A percentile compares a stretch with the other conserved stretches of the same genome.
Conservation (phyloP, 2,329 filamentous ascomycete species). For the Emmonsia crescens region DNA sequence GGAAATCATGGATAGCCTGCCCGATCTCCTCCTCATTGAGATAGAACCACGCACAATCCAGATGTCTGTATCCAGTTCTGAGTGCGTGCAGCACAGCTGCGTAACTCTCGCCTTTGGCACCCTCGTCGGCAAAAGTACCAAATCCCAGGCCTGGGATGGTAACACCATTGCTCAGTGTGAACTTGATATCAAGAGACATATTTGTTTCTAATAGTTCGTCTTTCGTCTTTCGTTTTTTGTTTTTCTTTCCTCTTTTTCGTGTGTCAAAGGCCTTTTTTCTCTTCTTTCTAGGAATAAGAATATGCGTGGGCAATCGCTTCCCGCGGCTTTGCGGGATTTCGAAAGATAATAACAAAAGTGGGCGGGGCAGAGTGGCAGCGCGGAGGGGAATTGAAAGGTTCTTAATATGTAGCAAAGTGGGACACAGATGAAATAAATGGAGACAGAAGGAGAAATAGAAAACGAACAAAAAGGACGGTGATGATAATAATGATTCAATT, state of each 20-base stretch:
- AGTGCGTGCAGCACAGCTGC: conserved; percentile 42
- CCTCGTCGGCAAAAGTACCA: conserved; percentile 56
- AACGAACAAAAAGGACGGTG: not conserved
- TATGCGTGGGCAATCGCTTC: not conserved
- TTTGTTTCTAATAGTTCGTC: conserved; percentile 10
- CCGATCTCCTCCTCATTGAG: conserved; percentile 45
- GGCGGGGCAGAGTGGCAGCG: not conserved
- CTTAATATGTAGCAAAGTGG: not conserved
- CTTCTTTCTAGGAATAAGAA: not conserved
- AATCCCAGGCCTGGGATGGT: conserved; percentile 54
- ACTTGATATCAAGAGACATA: conserved; percentile 47
- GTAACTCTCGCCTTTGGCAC: conserved; percentile 48
- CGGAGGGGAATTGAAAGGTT: not conserved
- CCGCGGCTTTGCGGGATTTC: not conserved
- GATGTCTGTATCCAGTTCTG: conserved; percentile 42
- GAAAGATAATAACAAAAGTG: not conserved
- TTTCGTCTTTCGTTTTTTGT: not conserved
- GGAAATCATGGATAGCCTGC: conserved; percentile 44
- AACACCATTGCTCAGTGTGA: conserved; percentile 48
- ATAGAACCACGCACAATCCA: conserved; percentile 48
- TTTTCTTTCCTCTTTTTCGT: not conserved
- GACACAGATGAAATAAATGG: not conserved
- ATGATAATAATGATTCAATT: not conserved
- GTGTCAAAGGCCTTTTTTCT: not conserved
- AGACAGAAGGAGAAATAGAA: not conserved